phyloP scores from a whole-genome alignment of 1,139 yeast genomes.

The Eremothecium gossypii region DNA sequence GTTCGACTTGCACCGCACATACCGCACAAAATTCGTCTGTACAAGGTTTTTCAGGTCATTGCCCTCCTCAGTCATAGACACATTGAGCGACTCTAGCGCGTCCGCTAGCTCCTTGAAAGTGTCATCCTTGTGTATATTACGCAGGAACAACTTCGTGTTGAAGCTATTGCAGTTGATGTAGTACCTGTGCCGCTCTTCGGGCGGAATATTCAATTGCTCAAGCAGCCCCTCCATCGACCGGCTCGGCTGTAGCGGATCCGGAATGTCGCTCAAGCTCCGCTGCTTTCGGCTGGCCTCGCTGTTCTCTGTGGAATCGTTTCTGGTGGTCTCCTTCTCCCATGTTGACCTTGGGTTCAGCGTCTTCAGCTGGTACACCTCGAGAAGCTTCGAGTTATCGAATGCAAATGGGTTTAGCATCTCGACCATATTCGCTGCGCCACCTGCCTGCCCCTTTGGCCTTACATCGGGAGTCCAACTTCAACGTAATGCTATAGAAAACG shows the following conservation, averaged over 20 bases:
- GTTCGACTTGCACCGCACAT: constrained; percentile 65
- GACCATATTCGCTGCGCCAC: too few species aligned
- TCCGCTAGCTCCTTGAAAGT: constrained; percentile 51
- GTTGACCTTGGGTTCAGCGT: constrained; percentile 33
- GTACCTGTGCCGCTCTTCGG: constrained; percentile 40
- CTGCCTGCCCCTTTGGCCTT: too few species aligned
- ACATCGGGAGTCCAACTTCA: too few species aligned
- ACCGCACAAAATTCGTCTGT: constrained; percentile 63
- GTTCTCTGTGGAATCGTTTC: constrained; percentile 13
- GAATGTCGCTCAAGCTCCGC: constrained; percentile 10
- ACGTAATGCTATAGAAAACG: too few species aligned
- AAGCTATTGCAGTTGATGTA: constrained; percentile 66
- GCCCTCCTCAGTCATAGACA: constrained; percentile 55
- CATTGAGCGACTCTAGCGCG: constrained; percentile 52
- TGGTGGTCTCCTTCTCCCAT: constrained; percentile 30
- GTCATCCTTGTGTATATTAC: constrained; percentile 62
- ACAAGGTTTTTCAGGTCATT: constrained; percentile 56
- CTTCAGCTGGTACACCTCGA: constrained; percentile 35
- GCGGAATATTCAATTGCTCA: constrained; percentile 34
- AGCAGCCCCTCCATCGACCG: constrained; percentile 35
- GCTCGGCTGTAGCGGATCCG: constrained; percentile 11
- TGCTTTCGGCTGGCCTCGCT: not conserved
- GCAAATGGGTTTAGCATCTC: constrained; percentile 12
- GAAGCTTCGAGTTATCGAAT: constrained; percentile 28
- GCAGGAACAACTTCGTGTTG: constrained; percentile 59